Conservation (phyloP, 164 flowering plant genomes). For the Chimonanthus praecox region DNA sequence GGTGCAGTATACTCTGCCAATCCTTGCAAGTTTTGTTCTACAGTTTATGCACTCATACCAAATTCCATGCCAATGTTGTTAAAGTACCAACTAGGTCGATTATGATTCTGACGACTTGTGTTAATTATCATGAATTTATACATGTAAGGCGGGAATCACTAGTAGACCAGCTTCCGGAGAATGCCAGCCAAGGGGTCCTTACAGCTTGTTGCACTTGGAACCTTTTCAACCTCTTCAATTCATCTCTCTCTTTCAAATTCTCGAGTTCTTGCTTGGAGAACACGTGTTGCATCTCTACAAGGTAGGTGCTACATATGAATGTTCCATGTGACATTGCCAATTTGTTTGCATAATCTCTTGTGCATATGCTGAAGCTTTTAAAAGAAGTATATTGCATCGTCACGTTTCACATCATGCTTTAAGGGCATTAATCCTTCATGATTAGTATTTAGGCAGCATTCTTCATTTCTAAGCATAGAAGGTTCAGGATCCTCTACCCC, state of each 20-base stretch:
- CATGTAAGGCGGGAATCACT: slow-evolving; percentile 35
- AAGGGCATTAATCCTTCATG: background rate
- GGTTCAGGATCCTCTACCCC: no score
- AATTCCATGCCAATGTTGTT: background rate
- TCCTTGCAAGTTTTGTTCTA: background rate
- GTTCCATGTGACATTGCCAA: background rate
- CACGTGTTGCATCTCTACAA: slow-evolving; percentile 53
- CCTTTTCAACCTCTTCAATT: slow-evolving; percentile 59
- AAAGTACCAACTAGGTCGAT: background rate
- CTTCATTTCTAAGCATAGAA: background rate
- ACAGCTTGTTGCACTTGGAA: slow-evolving; percentile 48
- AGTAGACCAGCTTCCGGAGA: slow-evolving; percentile 41
- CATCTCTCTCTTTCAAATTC: slow-evolving; percentile 43
- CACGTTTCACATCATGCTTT: background rate
- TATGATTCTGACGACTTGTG: background rate
- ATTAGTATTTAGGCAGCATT: background rate
- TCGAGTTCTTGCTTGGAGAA: slow-evolving; percentile 68
- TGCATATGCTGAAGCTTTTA: background rate
- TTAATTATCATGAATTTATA: slow-evolving; percentile 8
- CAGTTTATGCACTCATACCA: background rate
- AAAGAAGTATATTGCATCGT: background rate
- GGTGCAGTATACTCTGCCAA: background rate
- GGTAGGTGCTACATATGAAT: slow-evolving; percentile 33
- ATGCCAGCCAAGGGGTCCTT: slow-evolving; percentile 35
- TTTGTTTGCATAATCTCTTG: background rate